phyloP scores from a whole-genome alignment of 2,329 filamentous ascomycete genomes.

The Ustulina deusta region DNA sequence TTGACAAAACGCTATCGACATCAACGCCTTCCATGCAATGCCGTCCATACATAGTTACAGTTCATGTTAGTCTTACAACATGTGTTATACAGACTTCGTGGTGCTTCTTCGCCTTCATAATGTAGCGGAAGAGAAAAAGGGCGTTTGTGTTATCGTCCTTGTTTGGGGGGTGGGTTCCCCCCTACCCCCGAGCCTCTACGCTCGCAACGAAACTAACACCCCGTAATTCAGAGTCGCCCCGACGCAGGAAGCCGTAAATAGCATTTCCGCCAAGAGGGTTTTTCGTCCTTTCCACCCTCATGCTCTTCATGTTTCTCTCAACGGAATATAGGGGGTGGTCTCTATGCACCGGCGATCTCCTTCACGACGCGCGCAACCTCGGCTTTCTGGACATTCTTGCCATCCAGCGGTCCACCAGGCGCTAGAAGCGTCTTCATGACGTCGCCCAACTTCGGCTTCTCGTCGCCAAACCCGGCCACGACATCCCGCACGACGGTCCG shows the following conservation, averaged over 20 bases:
- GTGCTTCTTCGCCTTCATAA: not conserved
- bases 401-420: slow-evolving; percentile 66
- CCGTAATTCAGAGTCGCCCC: not conserved
- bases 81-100: slow-evolving; percentile 11
- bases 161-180: not conserved
- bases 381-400: slow-evolving; percentile 72
- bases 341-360: slow-evolving; percentile 51
- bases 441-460: slow-evolving; percentile 65
- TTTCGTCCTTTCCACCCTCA: not conserved
- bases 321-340: not conserved
- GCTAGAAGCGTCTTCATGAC: slow-evolving; percentile 72
- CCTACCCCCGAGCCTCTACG: not conserved
- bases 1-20: slow-evolving; percentile 1
- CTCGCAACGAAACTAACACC: not conserved
- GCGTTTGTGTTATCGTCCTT: not conserved
- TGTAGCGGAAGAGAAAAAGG: not conserved
- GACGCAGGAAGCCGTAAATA: not conserved
- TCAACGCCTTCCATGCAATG: slow-evolving; percentile 18
- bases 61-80: slow-evolving; percentile 11
- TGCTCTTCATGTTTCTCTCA: not conserved
- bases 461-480: slow-evolving; percentile 63
- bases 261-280: not conserved
- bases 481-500: slow-evolving; percentile 63
- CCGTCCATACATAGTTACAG: slow-evolving; percentile 14
- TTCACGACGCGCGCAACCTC: slow-evolving; percentile 72